Evolutionary conservation across 2,329 filamentous ascomycete genomes (phyloP), one percentile per base, ranked within the genome.

Genomic region (Lachnellula suecica): DNA sequence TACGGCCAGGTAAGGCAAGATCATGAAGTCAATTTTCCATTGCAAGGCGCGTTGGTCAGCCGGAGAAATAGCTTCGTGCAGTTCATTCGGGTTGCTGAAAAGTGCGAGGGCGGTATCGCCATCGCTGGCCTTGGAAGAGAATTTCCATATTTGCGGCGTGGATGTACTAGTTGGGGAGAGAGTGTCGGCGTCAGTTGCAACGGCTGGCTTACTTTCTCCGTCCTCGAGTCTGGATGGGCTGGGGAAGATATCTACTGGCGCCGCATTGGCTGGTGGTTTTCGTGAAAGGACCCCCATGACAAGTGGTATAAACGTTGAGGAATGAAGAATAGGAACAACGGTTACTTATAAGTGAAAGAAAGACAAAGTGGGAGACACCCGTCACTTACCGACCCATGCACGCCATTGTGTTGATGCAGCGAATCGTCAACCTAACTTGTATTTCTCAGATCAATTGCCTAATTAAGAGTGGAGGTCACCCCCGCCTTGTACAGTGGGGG

Each of bases 1-100:
- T 42, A 81, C 75, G 2, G 73, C 74, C 34, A 81, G 63, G 53
- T 79, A 78, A 2, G 81, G 81, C n/a, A 84, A 55, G 54, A 84
- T 81, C 74, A 82, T 79, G 4, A 76, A 69, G 58, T 84, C 81
- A 49, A 84, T 79, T 64, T 82, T 84, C 59, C 78, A 70, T 15
- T 80, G 68, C 8, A 82, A 53, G 53, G 68, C 70, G 51, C 68
- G 70, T 56, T 75, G 74, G 57, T 81, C 77, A 2, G 61, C 69
- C 0, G 72, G 71, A 44, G 78, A 74, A 46, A 77, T 67, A 1
- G 66, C 63, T 52, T 76, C 74, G 49, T 76, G 68, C 2, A 78
- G 66, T 38, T 79, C 76, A 42, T 76, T 70, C 2, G 73, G 68
- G 24, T 76, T 71, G 43, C 67, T 65, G 60, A 82, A 81, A 4